Percentiles rank a stretch among this genome's conserved stretches.
These are phyloP conservation scores for Puccinia sorghi DNA, from an alignment of 1,284 basidiomycete genomes.

Conservation along the genomic window DNA sequence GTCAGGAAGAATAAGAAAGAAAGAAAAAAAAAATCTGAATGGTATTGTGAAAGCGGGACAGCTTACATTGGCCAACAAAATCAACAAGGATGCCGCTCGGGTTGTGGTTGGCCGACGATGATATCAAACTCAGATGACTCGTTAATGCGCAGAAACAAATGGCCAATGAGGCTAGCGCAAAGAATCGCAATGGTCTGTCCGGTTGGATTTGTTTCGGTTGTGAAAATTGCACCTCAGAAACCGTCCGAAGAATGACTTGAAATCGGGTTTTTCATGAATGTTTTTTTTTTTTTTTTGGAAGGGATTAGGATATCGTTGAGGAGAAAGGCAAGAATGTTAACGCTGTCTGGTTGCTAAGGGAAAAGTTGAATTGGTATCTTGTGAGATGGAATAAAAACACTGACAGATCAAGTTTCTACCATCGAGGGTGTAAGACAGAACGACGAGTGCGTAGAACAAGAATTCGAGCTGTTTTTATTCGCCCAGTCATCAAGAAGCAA, in stretches of 20 bases:
- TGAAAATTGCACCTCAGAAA: constrained; percentile 34
- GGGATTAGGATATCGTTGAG: neutral
- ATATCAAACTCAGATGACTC: constrained; percentile 16
- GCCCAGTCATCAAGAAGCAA: neutral
- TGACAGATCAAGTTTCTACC: constrained; percentile 30
- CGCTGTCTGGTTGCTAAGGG: too few relatives aligned
- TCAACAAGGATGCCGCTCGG: constrained; percentile 30
- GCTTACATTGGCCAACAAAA: constrained; percentile 34
- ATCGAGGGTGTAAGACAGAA: constrained; percentile 26
- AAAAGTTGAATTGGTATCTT: too few relatives aligned
- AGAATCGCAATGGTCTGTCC: constrained; percentile 30
- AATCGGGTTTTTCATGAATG: neutral
- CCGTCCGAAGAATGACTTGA: constrained; percentile 22
- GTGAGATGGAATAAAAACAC: neutral
- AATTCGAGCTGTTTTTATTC: constrained; percentile 8
- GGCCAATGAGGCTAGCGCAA: constrained; percentile 15
- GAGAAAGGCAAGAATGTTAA: neutral
- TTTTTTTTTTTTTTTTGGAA: neutral
- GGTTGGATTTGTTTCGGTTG: constrained; percentile 40
- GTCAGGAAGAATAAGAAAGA: neutral
- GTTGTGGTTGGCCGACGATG: neutral
- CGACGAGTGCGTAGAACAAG: constrained; percentile 12
- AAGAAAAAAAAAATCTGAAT: neutral
- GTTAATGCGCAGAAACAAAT: constrained; percentile 18
- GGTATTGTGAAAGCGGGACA: neutral